phyloP scores from a whole-genome alignment of 2,329 filamentous ascomycete species.

The Biscogniauxia mediterranea region DNA sequence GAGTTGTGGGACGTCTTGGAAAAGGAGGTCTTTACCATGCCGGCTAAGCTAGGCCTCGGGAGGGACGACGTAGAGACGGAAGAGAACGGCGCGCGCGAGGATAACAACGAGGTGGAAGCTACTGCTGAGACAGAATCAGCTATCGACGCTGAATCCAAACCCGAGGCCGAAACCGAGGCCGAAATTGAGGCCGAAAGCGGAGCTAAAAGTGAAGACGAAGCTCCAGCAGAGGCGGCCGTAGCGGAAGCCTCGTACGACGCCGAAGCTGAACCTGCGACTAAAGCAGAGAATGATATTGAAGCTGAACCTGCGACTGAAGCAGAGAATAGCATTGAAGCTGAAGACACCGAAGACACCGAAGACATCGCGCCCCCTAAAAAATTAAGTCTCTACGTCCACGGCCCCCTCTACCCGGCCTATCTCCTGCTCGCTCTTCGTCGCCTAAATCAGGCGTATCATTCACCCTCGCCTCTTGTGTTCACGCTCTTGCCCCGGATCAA shows the following conservation, averaged over 20 bases:
- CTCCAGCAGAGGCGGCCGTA: too few species aligned
- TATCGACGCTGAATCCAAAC: conserved; percentile 6
- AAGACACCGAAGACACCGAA: neutral
- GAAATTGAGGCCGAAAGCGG: neutral
- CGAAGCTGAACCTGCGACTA: too few species aligned
- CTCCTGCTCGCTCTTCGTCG: conserved; percentile 56
- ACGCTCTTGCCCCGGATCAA: conserved; percentile 66
- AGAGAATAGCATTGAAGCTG: neutral
- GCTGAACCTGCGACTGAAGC: neutral
- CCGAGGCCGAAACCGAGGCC: conserved; percentile 2
- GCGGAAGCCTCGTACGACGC: too few species aligned
- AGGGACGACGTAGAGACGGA: conserved; percentile 18
- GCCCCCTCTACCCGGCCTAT: conserved; percentile 62
- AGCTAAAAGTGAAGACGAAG: neutral
- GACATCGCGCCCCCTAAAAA: conserved; percentile 20
- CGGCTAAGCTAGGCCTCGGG: conserved; percentile 54
- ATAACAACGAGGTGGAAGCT: too few species aligned
- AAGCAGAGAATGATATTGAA: too few species aligned
- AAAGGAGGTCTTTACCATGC: conserved; percentile 62
- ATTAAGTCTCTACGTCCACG: conserved; percentile 55
- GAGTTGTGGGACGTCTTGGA: conserved; percentile 68
- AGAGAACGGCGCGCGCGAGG: neutral
- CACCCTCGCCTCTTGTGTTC: conserved; percentile 57
- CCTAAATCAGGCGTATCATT: conserved; percentile 56
- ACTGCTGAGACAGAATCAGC: neutral